Evolutionary conservation across 768 basidiomycete species (phyloP), one percentile per base, ranked within the genome.

Genomic region (Jaapia argillacea): DNA sequence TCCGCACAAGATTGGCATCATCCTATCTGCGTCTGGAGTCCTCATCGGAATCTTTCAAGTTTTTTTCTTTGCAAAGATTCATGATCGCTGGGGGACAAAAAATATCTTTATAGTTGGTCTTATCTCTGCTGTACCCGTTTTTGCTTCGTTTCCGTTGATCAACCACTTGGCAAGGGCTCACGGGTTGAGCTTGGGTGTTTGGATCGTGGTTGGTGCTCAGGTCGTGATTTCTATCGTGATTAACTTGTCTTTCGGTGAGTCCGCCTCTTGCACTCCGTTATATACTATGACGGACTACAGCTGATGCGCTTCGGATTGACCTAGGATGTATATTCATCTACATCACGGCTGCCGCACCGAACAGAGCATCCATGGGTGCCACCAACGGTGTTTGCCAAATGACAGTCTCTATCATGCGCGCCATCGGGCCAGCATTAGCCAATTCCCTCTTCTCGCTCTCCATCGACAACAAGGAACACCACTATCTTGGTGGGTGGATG

Each of bases 361-460:
- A 81, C 42, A 69, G 70, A 24, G 72, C 75, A 6, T 75, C 79
- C 6, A 67, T 85, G 5, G 84, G 84, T 6, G 74, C 80, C 4
- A 81, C 79, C n/a, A 85, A 85, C 50, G 84, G 84, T 45, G n/a
- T 65, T 14, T 57, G 58, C 12, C 62, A 72, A 69, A 50, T 62
- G 42, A 48, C 56, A 31, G 60, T 65, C 28, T 66, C 67, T 33
- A 52, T 67, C 46, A 61, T 58, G 55, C 66, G 70, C 35, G 49
- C 65, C 20, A 47, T 74, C 45, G 83, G 81, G 12, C 80, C 79
- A 3, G 72, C 74, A 12, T 51, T 66, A 2, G 66, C 78, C 2
- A 78, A 74, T 43, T 81, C 81, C 25, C 66, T 83, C 40, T 86
- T 80, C 61, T 79, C 84, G 21, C 53, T 85, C 26, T 81, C 82